A percentile compares a stretch with the other conserved stretches of the same genome.
Evolutionary conservation across 176 grass and related monocot genomes (phyloP).

Genomic region (Ananas comosus): DNA sequence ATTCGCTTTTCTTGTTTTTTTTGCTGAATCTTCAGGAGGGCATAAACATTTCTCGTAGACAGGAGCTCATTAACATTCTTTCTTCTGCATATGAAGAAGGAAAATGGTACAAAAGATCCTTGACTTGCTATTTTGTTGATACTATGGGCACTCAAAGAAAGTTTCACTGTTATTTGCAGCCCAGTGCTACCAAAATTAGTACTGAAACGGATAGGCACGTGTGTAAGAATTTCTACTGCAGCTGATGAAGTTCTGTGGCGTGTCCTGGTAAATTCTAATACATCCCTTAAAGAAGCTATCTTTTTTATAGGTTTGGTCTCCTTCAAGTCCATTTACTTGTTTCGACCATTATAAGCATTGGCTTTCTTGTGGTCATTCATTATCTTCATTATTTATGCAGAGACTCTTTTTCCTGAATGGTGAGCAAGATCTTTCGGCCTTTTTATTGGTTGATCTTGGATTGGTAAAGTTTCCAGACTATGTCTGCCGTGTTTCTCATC

Average conservation of each 20-base stretch:
- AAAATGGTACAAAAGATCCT: constrained; percentile 50
- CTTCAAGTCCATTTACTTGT: constrained; percentile 3
- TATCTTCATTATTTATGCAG: constrained; percentile 36
- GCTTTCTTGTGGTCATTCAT: constrained; percentile 7
- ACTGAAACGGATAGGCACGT: constrained; percentile 52
- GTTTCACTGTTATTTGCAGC: constrained; percentile 40
- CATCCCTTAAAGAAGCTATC: neutral
- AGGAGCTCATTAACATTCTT: constrained; percentile 52
- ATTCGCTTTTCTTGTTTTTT: constrained; percentile 4
- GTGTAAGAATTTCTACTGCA: constrained; percentile 46
- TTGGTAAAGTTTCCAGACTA: constrained; percentile 75
- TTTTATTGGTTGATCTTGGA: constrained; percentile 88
- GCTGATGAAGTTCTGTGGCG: constrained; percentile 73
- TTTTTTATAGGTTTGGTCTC: constrained; percentile 12
- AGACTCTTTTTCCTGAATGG: constrained; percentile 92
- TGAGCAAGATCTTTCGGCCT: constrained; percentile 86
- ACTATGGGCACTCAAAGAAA: constrained; percentile 12
- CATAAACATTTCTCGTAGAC: constrained; percentile 36
- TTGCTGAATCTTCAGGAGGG: constrained; percentile 37
- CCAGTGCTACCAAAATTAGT: constrained; percentile 41
- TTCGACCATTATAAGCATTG: neutral
- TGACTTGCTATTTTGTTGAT: constrained; percentile 23
- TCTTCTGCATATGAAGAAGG: constrained; percentile 42
- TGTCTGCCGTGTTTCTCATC: constrained; percentile 42
- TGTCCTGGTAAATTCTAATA: constrained; percentile 49